Base-by-base conservation (phyloP, 208 protist genomes). In the Phytomonas francai region DNA sequence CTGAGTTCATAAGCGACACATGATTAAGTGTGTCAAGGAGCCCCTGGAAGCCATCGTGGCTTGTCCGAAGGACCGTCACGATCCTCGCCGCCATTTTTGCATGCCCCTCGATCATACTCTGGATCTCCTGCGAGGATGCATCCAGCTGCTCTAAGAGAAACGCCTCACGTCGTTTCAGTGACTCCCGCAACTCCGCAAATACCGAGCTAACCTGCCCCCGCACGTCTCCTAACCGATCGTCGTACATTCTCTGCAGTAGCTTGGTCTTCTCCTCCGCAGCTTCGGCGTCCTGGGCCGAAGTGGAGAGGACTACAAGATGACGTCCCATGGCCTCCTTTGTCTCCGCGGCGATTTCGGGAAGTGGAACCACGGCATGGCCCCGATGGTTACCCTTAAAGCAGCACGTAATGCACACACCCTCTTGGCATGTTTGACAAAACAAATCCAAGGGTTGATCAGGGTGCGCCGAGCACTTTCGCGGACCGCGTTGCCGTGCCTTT, bases 361-460 rank as follows among this genome's bases (percentile, higher is more conserved):
- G 78, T 8, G 80, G 74, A 6, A 72, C 72, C 32, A 89, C 79
- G 0, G 79, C 78, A 67, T 93, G 80, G 16, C 74, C 79, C 59
- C 81, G 84, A 76, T 93, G 88, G 0, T 69, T 66, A 1, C 84
- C 84, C 30, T 76, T 77, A 59, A 93, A 91, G 70, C 82, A 90
- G 70, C 84, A 93, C 14, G 67, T 83, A 34, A 93, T 70, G 58
- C 88, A 93, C 19, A 86, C 77, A 67, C 76, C 75, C 9, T 51
- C 63, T 0, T 65, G 30, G 66, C 88, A 93, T 6, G 80, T 83
- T 51, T 82, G 61, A 66, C 88, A 93, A 79, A 78, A 93, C 29
- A 89, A 74, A 57, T 93, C 80, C 7, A 91, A 76, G 1, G 59
- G 19, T 65, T 89, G 84, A 57, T 70, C 70, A 16, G 74, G 22